Evolutionary conservation across 495 filamentous ascomycete species (phyloP), one percentile per base, ranked within the genome.

Genomic region (Cercophora scortea): DNA sequence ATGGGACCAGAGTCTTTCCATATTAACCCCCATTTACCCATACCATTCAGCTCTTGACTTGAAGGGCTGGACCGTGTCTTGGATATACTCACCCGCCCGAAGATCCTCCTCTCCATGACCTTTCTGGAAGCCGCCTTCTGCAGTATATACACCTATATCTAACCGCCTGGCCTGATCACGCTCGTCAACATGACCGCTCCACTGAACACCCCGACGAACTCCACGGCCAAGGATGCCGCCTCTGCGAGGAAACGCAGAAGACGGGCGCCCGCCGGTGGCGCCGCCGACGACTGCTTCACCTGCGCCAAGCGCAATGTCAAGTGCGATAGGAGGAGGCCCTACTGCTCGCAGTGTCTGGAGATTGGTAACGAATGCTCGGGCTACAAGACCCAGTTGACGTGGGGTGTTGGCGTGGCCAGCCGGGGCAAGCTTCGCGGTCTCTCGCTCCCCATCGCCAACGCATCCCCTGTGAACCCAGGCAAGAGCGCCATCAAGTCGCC

Each of bases 351-450:
- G 66, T 98, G 93, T 70, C 79, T 98, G 46, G 90, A 96, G 50
- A 73, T 85, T 53, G 88, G 90, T 51, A 92, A 89, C 63, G 90
- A 95, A 66, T 98, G 93, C 74, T 90, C 88, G 42, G 93, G 93
- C 54, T 98, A 98, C 76, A 93, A 94, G 72, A 97, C 93, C 17
- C 89, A 90, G 45, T 80, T 98, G 73, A 98, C 93, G 36, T 98
- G 93, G 93, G 93, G 92, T 11, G 87, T 98, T 36, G 93, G 93
- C 19, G 93, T 98, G 56, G 93, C 93, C 39, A 96, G 92, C 66
- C 84, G 93, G 57, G 93, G 93, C 54, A 98, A 98, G 74, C 80
- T 98, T 52, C 80, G 93, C 47, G 93, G 93, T 13, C 69, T 96
- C 53, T 87, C 90, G 42, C 73, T 94, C 18, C 93, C 93, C 16